These are phyloP conservation scores for Platanthera zijinensis DNA, from an alignment of 106 monocot species.

Conservation along the genomic window DNA sequence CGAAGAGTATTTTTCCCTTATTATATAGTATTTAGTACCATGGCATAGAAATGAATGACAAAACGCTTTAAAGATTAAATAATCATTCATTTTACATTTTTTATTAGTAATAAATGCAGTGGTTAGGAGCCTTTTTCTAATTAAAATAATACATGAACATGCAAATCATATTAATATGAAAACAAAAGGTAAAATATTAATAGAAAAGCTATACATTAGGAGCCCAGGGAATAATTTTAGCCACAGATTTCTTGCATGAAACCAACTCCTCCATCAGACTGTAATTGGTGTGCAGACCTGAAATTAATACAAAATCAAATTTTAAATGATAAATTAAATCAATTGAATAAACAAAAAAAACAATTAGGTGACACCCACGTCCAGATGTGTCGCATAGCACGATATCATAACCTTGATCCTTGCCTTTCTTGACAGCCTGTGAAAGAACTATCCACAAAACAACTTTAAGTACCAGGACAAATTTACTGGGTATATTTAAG, in stretches of 20 bases:
- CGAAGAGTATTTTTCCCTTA: no score
- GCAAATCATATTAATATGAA: background rate
- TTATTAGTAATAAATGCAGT: background rate
- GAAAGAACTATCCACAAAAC: constrained; percentile 64
- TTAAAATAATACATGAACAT: background rate
- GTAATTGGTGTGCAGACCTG: constrained; percentile 95
- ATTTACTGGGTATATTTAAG: background rate
- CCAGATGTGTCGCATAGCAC: constrained; percentile 97
- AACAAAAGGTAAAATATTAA: background rate
- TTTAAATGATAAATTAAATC: background rate
- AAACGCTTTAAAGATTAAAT: no score
- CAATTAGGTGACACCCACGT: constrained; percentile 43
- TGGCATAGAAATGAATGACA: no score
- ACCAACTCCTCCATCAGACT: constrained; percentile 92
- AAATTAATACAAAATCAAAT: constrained; percentile 7
- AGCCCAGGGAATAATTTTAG: constrained; percentile 71
- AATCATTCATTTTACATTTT: no score
- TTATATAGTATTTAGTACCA: no score
- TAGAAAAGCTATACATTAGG: constrained; percentile 65
- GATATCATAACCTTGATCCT: constrained; percentile 74
- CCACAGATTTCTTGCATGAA: constrained; percentile 83
- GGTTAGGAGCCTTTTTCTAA: background rate
- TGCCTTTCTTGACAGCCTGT: constrained; percentile 89
- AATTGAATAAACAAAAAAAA: background rate
- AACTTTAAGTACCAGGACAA: constrained; percentile 17